Percentiles rank a stretch among this genome's conserved stretches.
Conservation (phyloP, 192 early-diverging fungal species). For the Umbelopsis isabellina region DNA sequence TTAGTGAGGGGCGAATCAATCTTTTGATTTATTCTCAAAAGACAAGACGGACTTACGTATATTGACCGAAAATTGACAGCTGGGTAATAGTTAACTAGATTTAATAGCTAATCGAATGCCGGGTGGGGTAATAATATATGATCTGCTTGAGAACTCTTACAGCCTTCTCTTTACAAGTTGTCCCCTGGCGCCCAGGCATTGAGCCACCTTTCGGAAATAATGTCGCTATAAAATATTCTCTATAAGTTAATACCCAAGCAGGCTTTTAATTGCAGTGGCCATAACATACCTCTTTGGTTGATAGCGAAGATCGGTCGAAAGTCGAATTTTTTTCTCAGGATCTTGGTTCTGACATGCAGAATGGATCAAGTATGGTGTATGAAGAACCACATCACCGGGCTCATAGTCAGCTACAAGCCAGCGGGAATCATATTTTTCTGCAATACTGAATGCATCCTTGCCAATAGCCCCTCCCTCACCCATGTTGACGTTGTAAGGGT, state of each 20-base stretch:
- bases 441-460: neutral
- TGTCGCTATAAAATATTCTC: neutral
- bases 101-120: neutral
- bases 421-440: neutral
- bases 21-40: no score
- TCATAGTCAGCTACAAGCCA: conserved; percentile 8
- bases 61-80: no score
- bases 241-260: no score
- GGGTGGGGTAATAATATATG: neutral
- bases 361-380: conserved; percentile 2
- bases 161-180: neutral
- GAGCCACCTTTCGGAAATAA: conserved; percentile 7
- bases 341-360: conserved; percentile 15
- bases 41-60: no score
- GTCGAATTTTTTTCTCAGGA: neutral
- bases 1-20: no score
- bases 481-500: conserved; percentile 12
- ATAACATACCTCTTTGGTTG: conserved; percentile 10
- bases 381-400: conserved; percentile 7
- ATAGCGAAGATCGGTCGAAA: conserved; percentile 1
- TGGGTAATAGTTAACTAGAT: no score
- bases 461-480: conserved; percentile 18
- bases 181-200: neutral
- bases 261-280: no score
- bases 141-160: neutral